phyloP scores from a whole-genome alignment of 2,329 filamentous ascomycete species.

The Talaromyces sp. region DNA sequence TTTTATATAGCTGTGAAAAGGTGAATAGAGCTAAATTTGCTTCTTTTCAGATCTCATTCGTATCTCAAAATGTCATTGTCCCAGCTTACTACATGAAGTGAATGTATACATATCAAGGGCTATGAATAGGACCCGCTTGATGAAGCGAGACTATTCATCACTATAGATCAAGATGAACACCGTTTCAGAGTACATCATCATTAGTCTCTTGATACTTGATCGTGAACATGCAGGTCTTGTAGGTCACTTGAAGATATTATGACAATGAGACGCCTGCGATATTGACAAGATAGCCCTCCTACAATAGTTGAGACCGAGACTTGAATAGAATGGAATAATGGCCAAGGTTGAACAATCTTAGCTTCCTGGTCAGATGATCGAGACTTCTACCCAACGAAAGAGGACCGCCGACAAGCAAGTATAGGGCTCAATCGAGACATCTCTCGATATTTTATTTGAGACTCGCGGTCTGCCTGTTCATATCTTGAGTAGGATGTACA shows the following conservation, averaged over 20 bases:
- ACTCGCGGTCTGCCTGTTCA: background rate
- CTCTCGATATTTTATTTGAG: background rate
- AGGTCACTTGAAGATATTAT: background rate
- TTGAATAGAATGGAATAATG: background rate
- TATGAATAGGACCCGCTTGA: constrained; percentile 5
- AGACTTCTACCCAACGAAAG: background rate
- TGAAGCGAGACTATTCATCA: background rate
- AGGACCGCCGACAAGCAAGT: background rate
- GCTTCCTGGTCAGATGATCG: background rate
- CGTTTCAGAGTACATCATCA: background rate
- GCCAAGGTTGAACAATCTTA: background rate
- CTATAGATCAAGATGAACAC: background rate
- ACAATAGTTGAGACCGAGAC: background rate
- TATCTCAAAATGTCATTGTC: background rate
- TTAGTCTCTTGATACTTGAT: background rate
- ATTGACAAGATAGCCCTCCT: background rate
- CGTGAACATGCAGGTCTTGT: background rate
- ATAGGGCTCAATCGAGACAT: background rate
- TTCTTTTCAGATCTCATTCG: background rate
- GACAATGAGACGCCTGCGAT: background rate
- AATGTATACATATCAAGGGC: background rate
- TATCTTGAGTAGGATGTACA: background rate
- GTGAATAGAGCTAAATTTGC: background rate
- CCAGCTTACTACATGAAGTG: background rate
- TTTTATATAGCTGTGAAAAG: background rate